phyloP scores from a whole-genome alignment of 495 filamentous ascomycete species.

The Neurospora sp. region DNA sequence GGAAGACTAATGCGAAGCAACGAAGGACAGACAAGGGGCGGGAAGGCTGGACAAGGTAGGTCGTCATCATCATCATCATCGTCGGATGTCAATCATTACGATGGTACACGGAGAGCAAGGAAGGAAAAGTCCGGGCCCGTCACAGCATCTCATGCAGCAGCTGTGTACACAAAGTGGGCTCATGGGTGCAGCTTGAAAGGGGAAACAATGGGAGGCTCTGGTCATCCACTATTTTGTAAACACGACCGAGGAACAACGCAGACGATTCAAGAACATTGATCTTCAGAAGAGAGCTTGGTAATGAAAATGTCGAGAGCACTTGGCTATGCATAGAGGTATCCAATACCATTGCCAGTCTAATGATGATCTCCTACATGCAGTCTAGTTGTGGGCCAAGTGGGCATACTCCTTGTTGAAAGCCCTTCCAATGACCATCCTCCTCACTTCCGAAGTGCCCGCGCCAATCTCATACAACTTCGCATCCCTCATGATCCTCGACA shows the following conservation, averaged over 20 bases:
- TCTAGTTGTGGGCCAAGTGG: constrained; percentile 22
- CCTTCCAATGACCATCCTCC: constrained; percentile 89
- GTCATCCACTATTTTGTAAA: neutral
- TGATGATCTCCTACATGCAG: neutral
- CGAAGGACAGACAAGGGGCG: neutral
- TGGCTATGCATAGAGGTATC: neutral
- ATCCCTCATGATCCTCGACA: constrained; percentile 75
- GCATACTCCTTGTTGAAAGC: constrained; percentile 88
- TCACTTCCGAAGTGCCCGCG: constrained; percentile 87
- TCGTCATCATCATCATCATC: neutral
- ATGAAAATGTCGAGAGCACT: neutral
- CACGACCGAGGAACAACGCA: neutral
- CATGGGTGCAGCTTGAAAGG: neutral
- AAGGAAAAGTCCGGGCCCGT: neutral
- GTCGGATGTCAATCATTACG: neutral
- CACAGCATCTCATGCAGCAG: neutral
- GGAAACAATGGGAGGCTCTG: neutral
- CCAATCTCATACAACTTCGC: constrained; percentile 89
- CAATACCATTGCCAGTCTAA: neutral
- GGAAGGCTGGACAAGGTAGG: neutral
- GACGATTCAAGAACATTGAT: neutral
- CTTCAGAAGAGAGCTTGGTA: neutral
- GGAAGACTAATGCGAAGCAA: neutral
- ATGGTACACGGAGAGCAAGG: neutral
- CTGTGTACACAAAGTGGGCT: neutral